Evolutionary conservation across 495 filamentous ascomycete species (phyloP).

Genomic region (Xylaria acuta): DNA sequence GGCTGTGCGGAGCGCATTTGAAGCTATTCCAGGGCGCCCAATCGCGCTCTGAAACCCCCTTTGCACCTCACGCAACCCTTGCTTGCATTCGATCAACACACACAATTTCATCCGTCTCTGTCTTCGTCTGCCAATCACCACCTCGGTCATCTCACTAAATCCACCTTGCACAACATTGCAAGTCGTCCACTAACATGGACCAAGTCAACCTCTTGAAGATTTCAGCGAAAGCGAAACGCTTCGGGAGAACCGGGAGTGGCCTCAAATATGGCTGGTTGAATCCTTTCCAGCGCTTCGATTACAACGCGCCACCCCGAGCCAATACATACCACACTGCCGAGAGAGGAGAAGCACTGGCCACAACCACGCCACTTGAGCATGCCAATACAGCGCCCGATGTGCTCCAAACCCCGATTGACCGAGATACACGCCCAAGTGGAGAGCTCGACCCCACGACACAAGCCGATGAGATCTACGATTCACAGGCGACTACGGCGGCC

Average conservation of each 20-base stretch:
- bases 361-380: conserved; percentile 28
- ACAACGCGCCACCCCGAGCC: conserved; percentile 31
- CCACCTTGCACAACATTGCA: conserved; percentile 2
- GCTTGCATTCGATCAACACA: background rate
- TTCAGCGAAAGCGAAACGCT: conserved; percentile 40
- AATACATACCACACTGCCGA: conserved; percentile 37
- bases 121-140: conserved; percentile 7
- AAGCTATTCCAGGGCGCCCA: background rate
- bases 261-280: conserved; percentile 35
- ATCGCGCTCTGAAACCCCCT: background rate
- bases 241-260: conserved; percentile 34
- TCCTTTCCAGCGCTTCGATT: conserved; percentile 43
- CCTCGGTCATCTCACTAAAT: background rate
- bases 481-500: conserved; percentile 37
- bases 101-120: background rate
- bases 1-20: background rate
- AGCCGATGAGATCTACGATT: conserved; percentile 31
- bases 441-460: conserved; percentile 28
- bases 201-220: conserved; percentile 46
- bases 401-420: conserved; percentile 32
- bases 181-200: conserved; percentile 39
- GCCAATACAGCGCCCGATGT: conserved; percentile 34
- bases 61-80: background rate
- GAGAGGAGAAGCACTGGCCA: conserved; percentile 24
- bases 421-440: conserved; percentile 28